A percentile compares a stretch with the other conserved stretches of the same genome.
Evolutionary conservation across 257 asterid species (phyloP).

Genomic region (Rehmannia glutinosa): DNA sequence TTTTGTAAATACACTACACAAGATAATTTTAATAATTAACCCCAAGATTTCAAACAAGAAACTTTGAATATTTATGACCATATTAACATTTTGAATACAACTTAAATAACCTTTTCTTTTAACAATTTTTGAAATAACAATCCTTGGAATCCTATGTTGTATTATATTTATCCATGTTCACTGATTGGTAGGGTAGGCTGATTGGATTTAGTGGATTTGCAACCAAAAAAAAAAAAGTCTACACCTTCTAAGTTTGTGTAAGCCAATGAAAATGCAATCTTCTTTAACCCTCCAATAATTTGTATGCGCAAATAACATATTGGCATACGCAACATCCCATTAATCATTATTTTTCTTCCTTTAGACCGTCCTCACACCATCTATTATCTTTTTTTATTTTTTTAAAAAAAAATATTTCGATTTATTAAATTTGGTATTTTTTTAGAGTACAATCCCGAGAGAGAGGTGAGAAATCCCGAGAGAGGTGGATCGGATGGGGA

Average conservation of each 20-base stretch:
- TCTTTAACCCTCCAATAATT: conserved; percentile 14
- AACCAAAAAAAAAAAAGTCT: conserved; percentile 22
- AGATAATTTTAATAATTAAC: no score
- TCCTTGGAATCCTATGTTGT: not conserved
- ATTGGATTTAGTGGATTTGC: conserved; percentile 20
- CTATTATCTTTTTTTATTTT: not conserved
- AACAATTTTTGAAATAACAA: no score
- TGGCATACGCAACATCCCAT: conserved; percentile 29
- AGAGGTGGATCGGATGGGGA: no score
- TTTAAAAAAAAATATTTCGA: not conserved
- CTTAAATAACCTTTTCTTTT: not conserved
- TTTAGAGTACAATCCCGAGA: no score
- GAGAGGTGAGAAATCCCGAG: no score
- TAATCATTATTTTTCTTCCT: not conserved
- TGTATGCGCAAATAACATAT: not conserved
- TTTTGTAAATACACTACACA: no score
- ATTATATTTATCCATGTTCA: not conserved
- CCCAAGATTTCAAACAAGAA: no score
- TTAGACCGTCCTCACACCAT: conserved; percentile 13
- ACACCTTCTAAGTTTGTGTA: not conserved
- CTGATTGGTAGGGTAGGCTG: conserved; percentile 13
- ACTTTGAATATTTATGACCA: no score
- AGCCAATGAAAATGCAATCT: conserved; percentile 16
- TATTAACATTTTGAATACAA: no score
- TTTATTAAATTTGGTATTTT: not conserved